Evolutionary conservation across 148 eudicot genomes (phyloP), one percentile per base, ranked within the genome.

Genomic region (Pharnaceum exiguum): DNA sequence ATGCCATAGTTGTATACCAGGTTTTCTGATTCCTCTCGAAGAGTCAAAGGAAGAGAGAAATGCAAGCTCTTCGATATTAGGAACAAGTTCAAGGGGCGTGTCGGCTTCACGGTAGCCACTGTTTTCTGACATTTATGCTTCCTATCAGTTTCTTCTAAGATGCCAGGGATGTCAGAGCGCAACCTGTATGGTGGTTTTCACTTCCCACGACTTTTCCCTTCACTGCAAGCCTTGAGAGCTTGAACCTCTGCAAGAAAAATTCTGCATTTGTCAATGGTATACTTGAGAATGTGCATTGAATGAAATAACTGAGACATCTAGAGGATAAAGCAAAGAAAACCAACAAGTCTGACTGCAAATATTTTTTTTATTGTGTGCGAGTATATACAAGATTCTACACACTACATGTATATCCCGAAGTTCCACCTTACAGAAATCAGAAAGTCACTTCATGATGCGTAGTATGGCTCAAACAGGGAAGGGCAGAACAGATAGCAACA

Each of bases 201-300:
- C 46, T 70, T 42, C 64, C 12, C 30, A 31, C 7, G 19, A 10
- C 29, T 62, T 55, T 24, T 55, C 53, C 74, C 51, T 31, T 70
- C 58, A 11, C 27, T 63, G 64, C 74, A 70, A 10, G 64, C 59
- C 48, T 63, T 70, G 38, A 70, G 51, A 70, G 68, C 74, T 70
- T 63, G 74, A 56, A 70, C 74, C 59, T 70, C 74, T 70, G 60
- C 47, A 55, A 4, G 39, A 24, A 32, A 44, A 54, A 54, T 25
- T 17, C 29, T 10, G 55, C 35, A 28, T 13, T 21, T 12, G 35
- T 54, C 44, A 61, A 33, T 29, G 27, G 25, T n/a, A 15, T 3
- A 59, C 24, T 19, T 9, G 22, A 44, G 27, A 7, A 54, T 17
- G 23, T 33, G 23, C 19, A 19, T 21, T 28, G 25, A 42, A n/a